Conservation (phyloP, 2,329 filamentous ascomycete species). For the Alternaria sp. region DNA sequence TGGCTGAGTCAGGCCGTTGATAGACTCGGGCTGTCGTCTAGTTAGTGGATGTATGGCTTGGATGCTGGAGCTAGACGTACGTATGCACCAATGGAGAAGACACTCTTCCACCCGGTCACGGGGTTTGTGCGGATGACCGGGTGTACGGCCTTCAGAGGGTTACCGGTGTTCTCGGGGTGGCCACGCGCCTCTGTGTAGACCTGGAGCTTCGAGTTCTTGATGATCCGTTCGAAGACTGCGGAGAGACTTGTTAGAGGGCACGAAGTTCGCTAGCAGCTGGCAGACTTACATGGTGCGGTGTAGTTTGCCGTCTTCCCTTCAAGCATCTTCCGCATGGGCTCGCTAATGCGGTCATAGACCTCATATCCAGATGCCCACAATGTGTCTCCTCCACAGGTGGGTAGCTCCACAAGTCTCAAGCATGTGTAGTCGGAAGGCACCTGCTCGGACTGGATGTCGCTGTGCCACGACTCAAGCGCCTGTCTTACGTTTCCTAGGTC, state of each 20-base stretch:
- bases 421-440: constrained; percentile 11
- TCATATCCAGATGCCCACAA: constrained; percentile 8
- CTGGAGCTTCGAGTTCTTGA: constrained; percentile 2
- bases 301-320: constrained; percentile 6
- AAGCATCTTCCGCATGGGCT: constrained; percentile 6
- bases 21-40: background rate
- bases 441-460: constrained; percentile 6
- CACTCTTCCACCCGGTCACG: constrained; percentile 63
- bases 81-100: constrained; percentile 50
- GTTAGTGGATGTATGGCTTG: constrained; percentile 38
- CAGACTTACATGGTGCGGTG: constrained; percentile 5
- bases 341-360: constrained; percentile 7
- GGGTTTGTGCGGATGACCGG: constrained; percentile 64
- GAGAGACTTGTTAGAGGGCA: background rate
- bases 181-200: constrained; percentile 48
- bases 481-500: constrained; percentile 4
- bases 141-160: constrained; percentile 55
- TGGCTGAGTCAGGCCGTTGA: constrained; percentile 5
- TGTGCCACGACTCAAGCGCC: constrained; percentile 6
- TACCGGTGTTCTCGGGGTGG: constrained; percentile 57
- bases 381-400: constrained; percentile 3
- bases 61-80: background rate
- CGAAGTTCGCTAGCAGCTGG: background rate
- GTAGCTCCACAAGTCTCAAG: background rate
- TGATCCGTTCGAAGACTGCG: constrained; percentile 6